Conservation (phyloP, 192 early-diverging fungal genomes). For the Coemansia brasiliensis region DNA sequence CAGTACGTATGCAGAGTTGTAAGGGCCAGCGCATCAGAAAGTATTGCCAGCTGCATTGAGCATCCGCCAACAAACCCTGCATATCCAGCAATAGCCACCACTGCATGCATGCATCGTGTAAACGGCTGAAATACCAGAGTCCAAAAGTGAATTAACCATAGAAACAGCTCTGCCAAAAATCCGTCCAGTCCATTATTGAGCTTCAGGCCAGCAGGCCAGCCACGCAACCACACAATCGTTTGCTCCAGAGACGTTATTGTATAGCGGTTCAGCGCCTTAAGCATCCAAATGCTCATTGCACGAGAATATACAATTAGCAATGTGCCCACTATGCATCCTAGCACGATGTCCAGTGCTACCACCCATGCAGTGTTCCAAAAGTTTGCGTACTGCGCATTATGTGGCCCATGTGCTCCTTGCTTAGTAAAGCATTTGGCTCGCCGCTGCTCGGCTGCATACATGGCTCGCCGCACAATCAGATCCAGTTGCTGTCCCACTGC, state of each 20-base stretch:
- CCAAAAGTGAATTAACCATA: slow-evolving; percentile 88
- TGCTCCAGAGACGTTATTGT: slow-evolving; percentile 68
- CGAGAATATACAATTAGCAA: slow-evolving; percentile 66
- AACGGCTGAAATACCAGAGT: slow-evolving; percentile 60
- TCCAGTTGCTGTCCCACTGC: slow-evolving; percentile 88
- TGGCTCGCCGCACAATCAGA: slow-evolving; percentile 77
- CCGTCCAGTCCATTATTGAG: slow-evolving; percentile 85
- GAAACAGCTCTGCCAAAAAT: slow-evolving; percentile 90
- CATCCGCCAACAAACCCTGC: slow-evolving; percentile 78
- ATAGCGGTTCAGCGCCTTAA: slow-evolving; percentile 58
- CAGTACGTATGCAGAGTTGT: slow-evolving; percentile 90
- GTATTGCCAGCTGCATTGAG: slow-evolving; percentile 79
- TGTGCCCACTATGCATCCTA: slow-evolving; percentile 78
- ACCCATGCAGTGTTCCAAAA: slow-evolving; percentile 98
- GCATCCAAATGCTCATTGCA: slow-evolving; percentile 57
- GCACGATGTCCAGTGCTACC: slow-evolving; percentile 86
- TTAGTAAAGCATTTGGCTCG: slow-evolving; percentile 58
- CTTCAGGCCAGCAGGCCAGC: slow-evolving; percentile 94
- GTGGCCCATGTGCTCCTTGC: slow-evolving; percentile 42
- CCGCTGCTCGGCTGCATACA: slow-evolving; percentile 90
- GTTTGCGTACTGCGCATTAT: slow-evolving; percentile 56
- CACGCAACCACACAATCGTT: slow-evolving; percentile 87
- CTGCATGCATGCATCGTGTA: slow-evolving; percentile 49
- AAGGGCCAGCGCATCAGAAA: slow-evolving; percentile 81
- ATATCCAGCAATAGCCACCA: slow-evolving; percentile 72